Conservation (phyloP, 176 grass and related monocot genomes). For the Carex scoparia region DNA sequence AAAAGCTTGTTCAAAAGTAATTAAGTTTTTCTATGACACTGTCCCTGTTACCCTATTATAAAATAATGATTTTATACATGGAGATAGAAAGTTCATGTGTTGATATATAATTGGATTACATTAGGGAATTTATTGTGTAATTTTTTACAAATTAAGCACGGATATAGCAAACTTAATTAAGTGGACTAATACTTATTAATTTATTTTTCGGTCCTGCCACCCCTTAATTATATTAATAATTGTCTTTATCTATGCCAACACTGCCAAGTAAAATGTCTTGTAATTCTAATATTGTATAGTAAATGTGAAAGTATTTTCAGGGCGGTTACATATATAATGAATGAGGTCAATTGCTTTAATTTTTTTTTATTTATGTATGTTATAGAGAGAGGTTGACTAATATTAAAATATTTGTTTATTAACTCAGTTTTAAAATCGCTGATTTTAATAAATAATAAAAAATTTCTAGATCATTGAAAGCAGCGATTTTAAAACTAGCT, state of each 20-base stretch:
- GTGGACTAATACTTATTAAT: not conserved
- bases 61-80: conserved; percentile 3
- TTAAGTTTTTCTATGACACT: not conserved
- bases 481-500: too few species aligned
- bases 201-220: too few species aligned
- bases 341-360: too few species aligned
- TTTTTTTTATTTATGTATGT: too few species aligned
- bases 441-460: too few species aligned
- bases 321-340: too few species aligned
- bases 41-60: not conserved
- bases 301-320: too few species aligned
- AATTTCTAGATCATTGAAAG: too few species aligned
- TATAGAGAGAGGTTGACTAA: too few species aligned
- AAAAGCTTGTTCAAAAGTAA: not conserved
- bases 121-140: not conserved
- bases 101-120: not conserved
- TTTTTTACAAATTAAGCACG: not conserved
- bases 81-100: not conserved
- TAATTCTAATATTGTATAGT: not conserved
- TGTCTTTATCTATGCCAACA: not conserved
- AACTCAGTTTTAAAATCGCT: too few species aligned
- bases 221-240: not conserved
- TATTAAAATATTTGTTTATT: too few species aligned
- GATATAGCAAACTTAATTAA: not conserved
- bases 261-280: not conserved